Evolutionary conservation across 371 early-diverging fungal species (phyloP).

Genomic region (Mucor plumbeus): DNA sequence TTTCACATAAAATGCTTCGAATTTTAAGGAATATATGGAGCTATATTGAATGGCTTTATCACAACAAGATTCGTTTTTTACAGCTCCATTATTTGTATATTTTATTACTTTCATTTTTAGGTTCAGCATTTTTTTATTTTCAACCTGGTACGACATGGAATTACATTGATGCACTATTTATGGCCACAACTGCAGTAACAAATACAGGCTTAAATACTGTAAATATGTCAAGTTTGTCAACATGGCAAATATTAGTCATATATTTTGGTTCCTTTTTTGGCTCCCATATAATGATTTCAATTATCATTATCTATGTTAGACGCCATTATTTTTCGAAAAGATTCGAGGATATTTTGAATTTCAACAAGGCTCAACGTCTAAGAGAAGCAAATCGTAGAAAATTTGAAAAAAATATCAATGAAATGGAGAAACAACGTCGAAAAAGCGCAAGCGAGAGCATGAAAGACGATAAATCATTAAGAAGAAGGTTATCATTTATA

Average conservation of each 20-base stretch:
- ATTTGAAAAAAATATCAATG: constrained; percentile 29
- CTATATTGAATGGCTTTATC: constrained; percentile 31
- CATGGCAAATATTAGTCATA: constrained; percentile 40
- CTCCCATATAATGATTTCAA: constrained; percentile 43
- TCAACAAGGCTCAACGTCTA: constrained; percentile 40
- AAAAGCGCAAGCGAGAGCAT: background rate
- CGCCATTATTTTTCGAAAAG: constrained; percentile 52
- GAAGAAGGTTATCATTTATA: constrained; percentile 26
- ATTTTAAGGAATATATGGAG: background rate
- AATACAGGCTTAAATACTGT: constrained; percentile 51
- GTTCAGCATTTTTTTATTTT: constrained; percentile 42
- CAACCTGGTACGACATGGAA: constrained; percentile 41
- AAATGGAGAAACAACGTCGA: constrained; percentile 19
- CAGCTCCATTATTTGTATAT: constrained; percentile 54
- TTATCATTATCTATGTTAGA: constrained; percentile 42
- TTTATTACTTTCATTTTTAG: constrained; percentile 31
- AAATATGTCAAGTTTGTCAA: constrained; percentile 34
- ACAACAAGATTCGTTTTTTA: constrained; percentile 45
- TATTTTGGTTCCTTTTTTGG: constrained; percentile 38
- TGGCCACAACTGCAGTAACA: constrained; percentile 44
- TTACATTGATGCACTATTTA: constrained; percentile 52
- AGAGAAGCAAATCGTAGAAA: constrained; percentile 39
- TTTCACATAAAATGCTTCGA: background rate
- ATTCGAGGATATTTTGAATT: constrained; percentile 50
- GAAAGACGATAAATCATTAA: background rate